Percentiles rank a stretch among this genome's conserved stretches.
Conservation (phyloP, 2,329 filamentous ascomycete genomes). For the Malbranchea cinnamomea region DNA sequence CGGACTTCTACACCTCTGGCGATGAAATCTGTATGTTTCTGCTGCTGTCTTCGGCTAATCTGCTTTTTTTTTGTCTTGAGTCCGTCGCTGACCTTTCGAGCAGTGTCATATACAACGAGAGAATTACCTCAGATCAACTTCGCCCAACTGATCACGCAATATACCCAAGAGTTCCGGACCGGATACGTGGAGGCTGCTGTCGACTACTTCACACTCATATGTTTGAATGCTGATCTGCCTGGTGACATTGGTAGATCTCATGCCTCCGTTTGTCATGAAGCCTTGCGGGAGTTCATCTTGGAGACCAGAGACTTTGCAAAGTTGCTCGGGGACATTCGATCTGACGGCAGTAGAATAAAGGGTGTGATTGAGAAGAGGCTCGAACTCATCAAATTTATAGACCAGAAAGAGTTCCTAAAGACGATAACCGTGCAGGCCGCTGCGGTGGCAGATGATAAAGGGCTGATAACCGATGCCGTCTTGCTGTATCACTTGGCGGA, state of each 20-base stretch:
- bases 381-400: conserved; percentile 61
- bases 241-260: conserved; percentile 63
- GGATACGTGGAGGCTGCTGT: conserved; percentile 79
- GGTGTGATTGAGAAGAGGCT: conserved; percentile 81
- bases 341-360: conserved; percentile 69
- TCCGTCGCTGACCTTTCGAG: conserved; percentile 11
- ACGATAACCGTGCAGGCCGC: conserved; percentile 90
- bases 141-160: conserved; percentile 81
- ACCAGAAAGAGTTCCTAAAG: conserved; percentile 71
- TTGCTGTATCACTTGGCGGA: conserved; percentile 87
- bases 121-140: conserved; percentile 74
- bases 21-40: conserved; percentile 46
- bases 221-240: conserved; percentile 71
- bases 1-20: conserved; percentile 59
- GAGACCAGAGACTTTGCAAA: conserved; percentile 93
- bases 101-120: conserved; percentile 40
- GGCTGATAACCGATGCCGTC: conserved; percentile 83
- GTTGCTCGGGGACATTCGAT: conserved; percentile 77
- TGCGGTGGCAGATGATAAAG: conserved; percentile 83
- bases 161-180: conserved; percentile 88
- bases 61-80: conserved; percentile 8
- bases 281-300: conserved; percentile 82
- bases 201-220: conserved; percentile 84
- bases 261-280: conserved; percentile 74
- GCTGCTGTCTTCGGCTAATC: neutral